These are phyloP conservation scores for Spathaspora girioi DNA, from an alignment of 805 yeast genomes.

Conservation along the genomic window DNA sequence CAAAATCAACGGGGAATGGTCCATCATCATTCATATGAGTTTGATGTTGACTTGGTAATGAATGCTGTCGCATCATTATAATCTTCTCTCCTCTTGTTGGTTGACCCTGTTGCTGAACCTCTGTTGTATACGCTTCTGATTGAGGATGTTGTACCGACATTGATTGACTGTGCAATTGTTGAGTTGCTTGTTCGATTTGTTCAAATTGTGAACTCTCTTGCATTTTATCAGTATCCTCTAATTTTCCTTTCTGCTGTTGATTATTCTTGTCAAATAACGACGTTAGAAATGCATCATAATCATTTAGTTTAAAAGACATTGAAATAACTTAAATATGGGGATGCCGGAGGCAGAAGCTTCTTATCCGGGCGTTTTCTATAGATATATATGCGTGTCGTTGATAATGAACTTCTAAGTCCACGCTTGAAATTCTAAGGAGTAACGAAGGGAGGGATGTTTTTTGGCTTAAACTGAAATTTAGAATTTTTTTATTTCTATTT, in stretches of 20 bases:
- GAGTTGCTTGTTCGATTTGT: not conserved
- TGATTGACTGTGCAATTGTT: not conserved
- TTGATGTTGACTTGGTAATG: not conserved
- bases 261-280: constrained; percentile 21
- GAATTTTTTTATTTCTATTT: not conserved
- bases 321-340: not conserved
- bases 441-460: not conserved
- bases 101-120: not conserved
- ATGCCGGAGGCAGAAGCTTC: no score
- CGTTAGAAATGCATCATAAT: constrained; percentile 24
- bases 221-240: not conserved
- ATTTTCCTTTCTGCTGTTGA: not conserved
- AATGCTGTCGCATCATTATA: constrained; percentile 2
- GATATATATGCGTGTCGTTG: no score
- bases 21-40: not conserved
- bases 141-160: constrained; percentile 2
- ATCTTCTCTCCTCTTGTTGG: not conserved
- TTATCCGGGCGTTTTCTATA: no score
- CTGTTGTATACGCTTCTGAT: not conserved
- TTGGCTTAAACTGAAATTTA: not conserved
- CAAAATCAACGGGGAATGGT: constrained; percentile 20
- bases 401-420: no score
- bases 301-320: constrained; percentile 27
- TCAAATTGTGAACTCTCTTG: not conserved
- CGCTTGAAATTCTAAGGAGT: not conserved